Conservation (phyloP, 2,329 filamentous ascomycete genomes). For the Colletotrichum echinochloae region DNA sequence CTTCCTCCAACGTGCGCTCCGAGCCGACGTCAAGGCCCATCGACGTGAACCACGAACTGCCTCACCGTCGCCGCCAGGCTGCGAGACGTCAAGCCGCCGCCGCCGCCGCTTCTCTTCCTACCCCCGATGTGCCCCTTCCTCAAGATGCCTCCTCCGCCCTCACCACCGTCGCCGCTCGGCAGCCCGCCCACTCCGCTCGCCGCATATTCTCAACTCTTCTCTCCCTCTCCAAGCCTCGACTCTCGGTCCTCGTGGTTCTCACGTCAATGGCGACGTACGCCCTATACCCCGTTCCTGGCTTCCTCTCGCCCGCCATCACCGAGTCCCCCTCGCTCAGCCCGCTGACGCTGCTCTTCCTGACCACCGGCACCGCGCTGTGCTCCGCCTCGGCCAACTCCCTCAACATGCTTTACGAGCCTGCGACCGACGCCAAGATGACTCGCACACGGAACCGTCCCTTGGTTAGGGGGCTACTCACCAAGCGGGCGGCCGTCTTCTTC, state of each 20-base stretch:
- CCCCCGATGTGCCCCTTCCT: conserved; percentile 52
- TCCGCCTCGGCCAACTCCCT: conserved; percentile 92
- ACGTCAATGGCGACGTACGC: conserved; percentile 92
- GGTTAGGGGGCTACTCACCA: conserved; percentile 82
- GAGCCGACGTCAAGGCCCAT: conserved; percentile 27
- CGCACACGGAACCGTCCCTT: conserved; percentile 92
- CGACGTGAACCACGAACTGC: conserved; percentile 33
- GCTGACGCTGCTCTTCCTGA: conserved; percentile 91
- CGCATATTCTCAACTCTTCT: conserved; percentile 84
- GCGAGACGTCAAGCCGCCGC: conserved; percentile 37
- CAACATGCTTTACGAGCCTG: conserved; percentile 96
- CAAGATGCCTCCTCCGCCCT: conserved; percentile 68
- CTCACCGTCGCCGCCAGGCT: conserved; percentile 41
- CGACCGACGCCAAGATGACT: conserved; percentile 91
- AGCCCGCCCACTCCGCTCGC: conserved; percentile 64
- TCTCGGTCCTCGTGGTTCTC: conserved; percentile 91
- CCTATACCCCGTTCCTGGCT: conserved; percentile 89
- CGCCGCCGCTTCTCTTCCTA: conserved; percentile 11
- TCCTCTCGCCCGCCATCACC: conserved; percentile 76
- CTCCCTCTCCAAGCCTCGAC: conserved; percentile 93
- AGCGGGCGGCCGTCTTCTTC: conserved; percentile 79
- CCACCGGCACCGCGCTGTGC: conserved; percentile 87
- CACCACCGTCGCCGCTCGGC: conserved; percentile 62
- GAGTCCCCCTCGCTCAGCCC: conserved; percentile 86
- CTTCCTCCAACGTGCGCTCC: conserved; percentile 17